These are phyloP conservation scores for Sporopachydermia lactativora DNA, from an alignment of 805 yeast genomes.

Conservation along the genomic window DNA sequence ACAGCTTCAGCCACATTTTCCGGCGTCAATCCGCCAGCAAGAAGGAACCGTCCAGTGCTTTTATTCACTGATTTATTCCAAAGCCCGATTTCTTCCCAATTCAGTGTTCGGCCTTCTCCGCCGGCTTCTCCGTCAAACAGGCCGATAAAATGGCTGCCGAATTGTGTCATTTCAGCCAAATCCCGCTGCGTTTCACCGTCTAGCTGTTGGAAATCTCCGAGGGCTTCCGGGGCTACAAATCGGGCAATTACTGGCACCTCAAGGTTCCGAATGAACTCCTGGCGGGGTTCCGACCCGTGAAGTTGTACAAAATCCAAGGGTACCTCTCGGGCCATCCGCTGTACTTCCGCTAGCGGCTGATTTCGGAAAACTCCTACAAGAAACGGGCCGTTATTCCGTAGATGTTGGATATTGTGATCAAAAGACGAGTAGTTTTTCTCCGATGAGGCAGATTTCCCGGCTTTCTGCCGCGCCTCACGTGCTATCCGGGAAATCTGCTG, in stretches of 20 bases:
- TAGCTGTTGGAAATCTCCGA: constrained; percentile 22
- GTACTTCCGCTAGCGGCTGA: constrained; percentile 55
- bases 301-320: constrained; percentile 70
- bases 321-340: constrained; percentile 24
- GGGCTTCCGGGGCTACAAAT: constrained; percentile 42
- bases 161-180: constrained; percentile 10
- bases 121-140: constrained; percentile 82
- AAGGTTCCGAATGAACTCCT: constrained; percentile 26
- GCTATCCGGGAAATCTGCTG: constrained; percentile 27
- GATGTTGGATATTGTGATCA: not conserved
- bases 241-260: constrained; percentile 59
- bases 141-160: constrained; percentile 35
- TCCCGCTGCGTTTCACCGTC: constrained; percentile 9
- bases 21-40: constrained; percentile 87
- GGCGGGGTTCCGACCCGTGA: constrained; percentile 62
- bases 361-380: constrained; percentile 87
- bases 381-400: constrained; percentile 38
- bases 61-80: constrained; percentile 21
- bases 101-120: constrained; percentile 75
- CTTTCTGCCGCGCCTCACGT: constrained; percentile 11
- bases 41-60: constrained; percentile 31
- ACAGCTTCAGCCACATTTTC: constrained; percentile 50
- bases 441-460: constrained; percentile 12
- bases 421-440: constrained; percentile 8
- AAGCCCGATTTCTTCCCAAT: constrained; percentile 45